Evolutionary conservation across 169 alveolate genomes (phyloP), one percentile per base, ranked within the genome.

Genomic region (Plasmodium chabaudi): DNA sequence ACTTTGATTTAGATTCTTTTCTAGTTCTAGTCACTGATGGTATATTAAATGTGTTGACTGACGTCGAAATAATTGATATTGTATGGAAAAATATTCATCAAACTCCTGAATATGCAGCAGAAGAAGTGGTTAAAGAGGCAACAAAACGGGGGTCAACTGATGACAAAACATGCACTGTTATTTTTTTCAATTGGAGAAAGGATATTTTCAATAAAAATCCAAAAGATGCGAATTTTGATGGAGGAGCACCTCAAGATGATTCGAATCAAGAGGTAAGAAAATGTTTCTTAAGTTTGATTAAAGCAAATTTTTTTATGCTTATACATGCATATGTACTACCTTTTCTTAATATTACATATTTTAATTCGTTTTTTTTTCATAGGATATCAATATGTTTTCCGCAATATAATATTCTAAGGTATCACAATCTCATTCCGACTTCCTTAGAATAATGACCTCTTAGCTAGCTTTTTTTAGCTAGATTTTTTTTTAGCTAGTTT

Each of bases 81-180:
- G 74, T 94, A 17, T 74, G 94, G 67, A 88, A 90, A 25, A 93
- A 94, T 69, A 94, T 89, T 12, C 61, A 90, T 44, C 9, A 19
- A n/a, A 44, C 53, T 23, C 86, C 87, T 56, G 87, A 87, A 49
- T 61, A 87, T 12, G 92, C 96, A 7, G 95, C 96, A 2, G 94
- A 94, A 39, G 90, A 86, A 47, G 93, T 94, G 10, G 95, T 94
- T n/a, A 60, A 68, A 0, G 92, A 88, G 27, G 95, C 95, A 6
- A 92, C 91, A 3, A 49, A 59, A 39, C 21, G 87, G 5, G 95
- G 94, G 4, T 94, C 96, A 12, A 46, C 59, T 6, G 96, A 94
- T 71, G 96, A 94, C 77, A 92, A 92, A 64, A 94, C 96, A 1
- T 92, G 95, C 59, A 94, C 94, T n/a, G 94, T 94, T 25, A 92